Evolutionary conservation across 495 filamentous ascomycete species (phyloP), one percentile per base, ranked within the genome.

Genomic region (Beverwykella pulmonaria): DNA sequence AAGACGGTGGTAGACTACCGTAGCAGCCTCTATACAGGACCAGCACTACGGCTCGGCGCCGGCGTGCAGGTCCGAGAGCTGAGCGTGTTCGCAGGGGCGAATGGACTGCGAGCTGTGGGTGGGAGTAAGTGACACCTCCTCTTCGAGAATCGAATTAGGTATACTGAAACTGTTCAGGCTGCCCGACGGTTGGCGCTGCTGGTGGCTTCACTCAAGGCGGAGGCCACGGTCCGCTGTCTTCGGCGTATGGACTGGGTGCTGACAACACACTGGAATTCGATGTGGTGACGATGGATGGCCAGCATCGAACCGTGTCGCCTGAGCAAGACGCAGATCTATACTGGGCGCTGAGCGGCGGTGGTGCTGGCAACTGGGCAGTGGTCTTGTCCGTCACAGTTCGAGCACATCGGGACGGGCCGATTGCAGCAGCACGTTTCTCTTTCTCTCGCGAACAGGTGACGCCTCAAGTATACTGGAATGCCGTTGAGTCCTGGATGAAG

Each of bases 141-240:
- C 30, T 34, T 34, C 30, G 30, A 34, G 30, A 34, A 34, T 34
- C 12, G 30, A 34, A 34, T 34, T 34, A 34, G 30, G 30, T 34
- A 34, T 34, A 34, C 30, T 34, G 30, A 34, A 34, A 34, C 30
- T 34, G 30, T 34, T 34, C 30, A 34, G 30, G 84, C 56, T 79
- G 80, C 20, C 72, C 75, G 53, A 68, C 2, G 47, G 73, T 75
- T 6, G 74, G 78, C 27, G 22, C 76, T 14, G 69, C 69, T 69
- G 84, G 84, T 29, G 83, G 84, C 1, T 86, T 74, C 50, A 75
- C 79, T 20, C 79, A 82, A 25, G 82, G 79, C 12, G 83, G 83
- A 7, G 84, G 84, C 9, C n/a, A n/a, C 27, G 75, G 27, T 25
- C 72, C 79, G 8, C 64, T 82, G 46, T 74, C 74, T 0, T 78